Base-by-base conservation (phyloP, 2,329 filamentous ascomycete genomes). In the Xylariaceae sp. region DNA sequence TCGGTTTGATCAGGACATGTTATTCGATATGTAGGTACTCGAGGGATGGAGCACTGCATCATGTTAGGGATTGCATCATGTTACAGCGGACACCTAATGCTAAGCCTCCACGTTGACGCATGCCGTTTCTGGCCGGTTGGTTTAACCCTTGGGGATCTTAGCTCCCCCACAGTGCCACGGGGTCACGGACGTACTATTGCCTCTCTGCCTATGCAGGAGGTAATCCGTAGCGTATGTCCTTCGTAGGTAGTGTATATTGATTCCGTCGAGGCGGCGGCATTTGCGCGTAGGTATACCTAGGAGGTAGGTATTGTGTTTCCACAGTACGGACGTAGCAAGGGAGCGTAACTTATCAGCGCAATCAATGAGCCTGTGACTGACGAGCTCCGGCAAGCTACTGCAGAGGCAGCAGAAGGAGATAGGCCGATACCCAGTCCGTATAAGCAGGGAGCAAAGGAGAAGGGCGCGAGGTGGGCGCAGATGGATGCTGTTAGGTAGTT, bases 21-120 rank as follows among this genome's bases (percentile, higher is more conserved):
- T 16, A 16, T 7, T 16, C 58, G 60, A 64, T 63, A 52, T 57
- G 50, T 51, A 57, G 51, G 48, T 49, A 16, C n/a, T n/a, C n/a
- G 37, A 40, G 54, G 54, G 57, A 22, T 36, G 49, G 53, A 49
- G 50, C 46, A 51, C 47, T 53, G 54, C 47, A 34, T 44, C 45
- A 49, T 43, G 40, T 39, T 39, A n/a, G n/a, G n/a, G n/a, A 59
- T 45, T 22, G 45, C 46, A 54, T 49, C 44, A 54, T 50, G 39
- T 54, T 53, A 46, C 49, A 49, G 37, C 46, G 37, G 50, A 37
- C 47, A 49, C 47, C 29, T 19, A 16, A 43, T 13, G 53, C 55
- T 57, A 54, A 57, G 51, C 57, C 57, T 45, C 54, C 47, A 22
- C 21, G 51, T 52, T 46, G 49, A 55, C 51, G 55, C 43, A 53